Evolutionary conservation across 2,329 filamentous ascomycete species (phyloP), one percentile per base, ranked within the genome.

Genomic region (Coniochaeta sp.): DNA sequence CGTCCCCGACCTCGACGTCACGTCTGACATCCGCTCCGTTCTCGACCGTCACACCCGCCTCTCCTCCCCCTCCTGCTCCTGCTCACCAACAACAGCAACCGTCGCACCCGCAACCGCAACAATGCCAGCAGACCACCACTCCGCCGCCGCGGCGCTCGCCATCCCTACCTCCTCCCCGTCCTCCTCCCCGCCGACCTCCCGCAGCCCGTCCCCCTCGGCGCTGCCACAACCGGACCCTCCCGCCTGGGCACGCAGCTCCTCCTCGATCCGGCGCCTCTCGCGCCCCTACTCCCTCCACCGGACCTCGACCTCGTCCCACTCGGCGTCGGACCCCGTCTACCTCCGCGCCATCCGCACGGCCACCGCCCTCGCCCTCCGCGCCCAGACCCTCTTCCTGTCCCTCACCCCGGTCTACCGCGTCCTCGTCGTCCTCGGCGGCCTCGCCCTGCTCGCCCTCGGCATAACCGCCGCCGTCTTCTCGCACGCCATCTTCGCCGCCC

Each of bases 401-500:
- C 77, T 91, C 58, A 77, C 82, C 16, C 77, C 82, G 1, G 68
- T 85, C 60, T 88, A 96, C 72, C 84, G 83, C 66, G 73, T 85
- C 7, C 77, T 87, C 22, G 78, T 87, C 22, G 72, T 81, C 14
- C 61, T 80, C 3, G 83, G 76, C 26, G 74, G 78, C 9, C 56
- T 89, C 17, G 69, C 80, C 0, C 64, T 79, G n/a, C 73, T 81
- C 60, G 77, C 84, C 9, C 69, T 90, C 14, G 76, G 80, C 30
- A 76, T 92, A 4, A 88, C 90, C 3, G 42, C 42, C 42, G 19
- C 22, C 42, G 73, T 93, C 63, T 95, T 90, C 79, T 91, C 88
- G 64, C 88, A 93, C 72, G 77, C 81, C 65, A 88, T 98, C 71
- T 96, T 97, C 77, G 80, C 83, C 36, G 86, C 82, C 73, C 79